Conservation (phyloP, 371 early-diverging fungal species). For the Rhizopus microsporus region DNA sequence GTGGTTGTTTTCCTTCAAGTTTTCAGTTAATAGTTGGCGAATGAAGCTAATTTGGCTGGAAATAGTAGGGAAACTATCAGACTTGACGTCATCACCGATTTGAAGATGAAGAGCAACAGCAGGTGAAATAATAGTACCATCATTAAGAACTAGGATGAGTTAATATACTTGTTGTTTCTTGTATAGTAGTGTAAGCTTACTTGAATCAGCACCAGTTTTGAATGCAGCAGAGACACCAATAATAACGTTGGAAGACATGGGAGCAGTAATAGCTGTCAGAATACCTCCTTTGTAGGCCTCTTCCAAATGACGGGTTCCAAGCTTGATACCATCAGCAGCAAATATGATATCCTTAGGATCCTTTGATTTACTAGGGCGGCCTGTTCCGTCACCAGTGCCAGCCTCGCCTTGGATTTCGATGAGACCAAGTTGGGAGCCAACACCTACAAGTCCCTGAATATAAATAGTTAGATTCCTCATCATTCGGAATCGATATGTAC, state of each 20-base stretch:
- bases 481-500: neutral
- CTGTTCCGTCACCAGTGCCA: constrained; percentile 52
- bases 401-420: constrained; percentile 54
- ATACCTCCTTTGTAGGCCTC: constrained; percentile 64
- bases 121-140: constrained; percentile 34
- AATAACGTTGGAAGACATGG: constrained; percentile 38
- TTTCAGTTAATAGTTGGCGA: constrained; percentile 47
- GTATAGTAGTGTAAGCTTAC: constrained; percentile 14
- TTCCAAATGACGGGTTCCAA: constrained; percentile 53
- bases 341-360: constrained; percentile 33
- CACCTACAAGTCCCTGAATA: constrained; percentile 42
- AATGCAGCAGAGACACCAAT: constrained; percentile 55
- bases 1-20: constrained; percentile 24
- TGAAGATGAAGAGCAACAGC: constrained; percentile 67
- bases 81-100: constrained; percentile 54
- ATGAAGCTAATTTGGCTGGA: constrained; percentile 68
- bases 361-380: constrained; percentile 12
- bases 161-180: neutral
- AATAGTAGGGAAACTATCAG: constrained; percentile 53
- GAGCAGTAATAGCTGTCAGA: constrained; percentile 51
- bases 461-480: neutral
- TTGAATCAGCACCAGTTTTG: constrained; percentile 45
- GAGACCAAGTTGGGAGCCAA: constrained; percentile 52
- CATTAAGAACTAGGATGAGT: constrained; percentile 11
- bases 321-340: constrained; percentile 58